Base-by-base conservation (phyloP, 2,329 filamentous ascomycete species). In the Diaporthe ampelina region DNA sequence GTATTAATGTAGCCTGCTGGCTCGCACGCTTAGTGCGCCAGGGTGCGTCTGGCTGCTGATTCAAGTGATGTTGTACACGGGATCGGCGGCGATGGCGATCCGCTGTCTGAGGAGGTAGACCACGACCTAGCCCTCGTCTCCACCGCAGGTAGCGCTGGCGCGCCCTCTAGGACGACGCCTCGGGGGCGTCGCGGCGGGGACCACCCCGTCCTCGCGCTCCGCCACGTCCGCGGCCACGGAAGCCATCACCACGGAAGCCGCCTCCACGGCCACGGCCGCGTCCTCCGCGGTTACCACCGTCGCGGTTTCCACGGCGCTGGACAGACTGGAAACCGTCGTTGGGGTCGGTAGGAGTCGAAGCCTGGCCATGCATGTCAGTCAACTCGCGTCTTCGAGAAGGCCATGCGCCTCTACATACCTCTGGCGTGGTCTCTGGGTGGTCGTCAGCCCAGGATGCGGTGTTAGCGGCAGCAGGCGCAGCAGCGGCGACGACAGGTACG, bases 391-490 rank as follows among this genome's bases (percentile, higher is more conserved):
- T 52, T 52, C 11, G 48, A 21, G n/a, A 6, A 17, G 40, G 15
- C 5, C 1, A n/a, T 21, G 29, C 74, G 48, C 17, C 50, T 70
- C 29, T 57, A 54, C 35, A 32, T 68, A 80, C 85, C 86, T 84
- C 40, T 82, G 77, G 50, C 82, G 82, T 72, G 82, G 77, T 83
- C 75, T 91, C 90, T 24, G 93, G 90, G 78, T 94, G 90, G 75
- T 97, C 94, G 79, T 97, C 95, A 35, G 94, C 94, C 94, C 94
- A 97, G 79, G 92, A 95, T 80, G 93, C 91, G 40, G 87, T 87
- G 79, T 88, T 88, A 72, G 84, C 81, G 11, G 86, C 85, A 9
- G 90, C 91, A 61, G 91, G 89, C 24, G 89, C 91, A 35, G 90
- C 90, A 52, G 85, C 83, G 8, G 86, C 85, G 9, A 90, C 91